Evolutionary conservation across 106 monocot genomes (phyloP).

Genomic region (Gastrodia elata): DNA sequence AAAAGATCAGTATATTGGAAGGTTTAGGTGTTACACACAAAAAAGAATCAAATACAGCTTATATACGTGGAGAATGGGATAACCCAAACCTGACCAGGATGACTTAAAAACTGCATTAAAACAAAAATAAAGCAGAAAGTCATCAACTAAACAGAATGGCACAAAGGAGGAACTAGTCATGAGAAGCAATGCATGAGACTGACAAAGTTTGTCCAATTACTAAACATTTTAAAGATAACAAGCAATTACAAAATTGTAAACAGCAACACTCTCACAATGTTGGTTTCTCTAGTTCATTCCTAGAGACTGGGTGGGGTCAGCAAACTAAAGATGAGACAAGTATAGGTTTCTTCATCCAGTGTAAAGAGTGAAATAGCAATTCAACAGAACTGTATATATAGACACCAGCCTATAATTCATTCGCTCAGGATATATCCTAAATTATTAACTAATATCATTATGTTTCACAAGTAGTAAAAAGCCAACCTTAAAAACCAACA

Average conservation of each 20-base stretch:
- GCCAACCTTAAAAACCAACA: background rate
- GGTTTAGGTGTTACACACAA: too few relatives aligned
- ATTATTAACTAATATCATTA: background rate
- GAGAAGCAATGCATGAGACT: background rate
- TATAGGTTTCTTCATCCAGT: background rate
- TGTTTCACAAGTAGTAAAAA: background rate
- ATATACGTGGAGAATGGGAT: background rate
- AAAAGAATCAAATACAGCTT: background rate
- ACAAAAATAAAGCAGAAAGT: background rate
- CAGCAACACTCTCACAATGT: background rate
- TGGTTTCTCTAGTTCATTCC: background rate
- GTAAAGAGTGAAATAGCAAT: background rate
- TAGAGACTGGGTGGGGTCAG: background rate
- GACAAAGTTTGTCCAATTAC: background rate
- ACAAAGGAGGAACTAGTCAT: constrained; percentile 2
- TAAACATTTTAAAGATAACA: background rate
- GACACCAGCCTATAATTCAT: background rate
- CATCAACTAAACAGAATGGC: background rate
- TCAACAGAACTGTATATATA: background rate
- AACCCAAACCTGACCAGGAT: background rate
- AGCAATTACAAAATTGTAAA: background rate
- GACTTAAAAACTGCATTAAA: background rate
- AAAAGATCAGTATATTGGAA: too few relatives aligned
- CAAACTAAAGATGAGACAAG: background rate
- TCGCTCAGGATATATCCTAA: background rate